Base-by-base conservation (phyloP, 345 rosid species). In the Geranium brycei region DNA sequence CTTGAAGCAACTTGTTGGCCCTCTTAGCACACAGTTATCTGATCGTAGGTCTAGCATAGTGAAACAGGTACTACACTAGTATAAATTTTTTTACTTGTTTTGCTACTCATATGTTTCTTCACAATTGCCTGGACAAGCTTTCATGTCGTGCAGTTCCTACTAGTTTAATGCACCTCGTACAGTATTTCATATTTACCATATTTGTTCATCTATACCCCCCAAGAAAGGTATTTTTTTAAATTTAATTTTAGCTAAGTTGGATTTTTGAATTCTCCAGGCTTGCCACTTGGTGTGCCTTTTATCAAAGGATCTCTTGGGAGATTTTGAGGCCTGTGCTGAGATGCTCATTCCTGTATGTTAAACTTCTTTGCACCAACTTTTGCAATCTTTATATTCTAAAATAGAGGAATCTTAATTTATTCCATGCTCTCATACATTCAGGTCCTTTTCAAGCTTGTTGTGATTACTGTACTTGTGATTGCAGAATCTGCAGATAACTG, bases 361-460 rank as follows among this genome's bases (percentile, higher is more conserved):
- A 47, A 47, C 15, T 8, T 47, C 53, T 35, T 47, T 15, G 14
- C 14, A 1, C 53, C 10, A 35, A 35, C 53, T 47, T 8, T 47
- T 47, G 53, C 53, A 47, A 13, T 47, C 41, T 47, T 47, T 8
- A 15, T 47, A 47, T 47, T 47, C 12, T 47, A 8, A 8, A 47
- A 47, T 13, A 2, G 12, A 6, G 53, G 3, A 47, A 8, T 13
- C 15, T 47, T 47, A 47, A 8, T 47, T 47, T 8, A 2, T 47
- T 47, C 53, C 11, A 47, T 47, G 53, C 3, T 47, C 74, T 83
- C 78, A 70, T 84, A 23, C 2, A 65, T 80, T 78, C 92, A 93
- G 99, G 97, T 90, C 64, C 97, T 93, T 81, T 93, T 93, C 91
- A 93, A 93, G 96, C 81, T 93, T 72, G 99, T 93, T 74, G 99